Base-by-base conservation (phyloP, 1,284 basidiomycete genomes). In the Sphagnurus paluster region DNA sequence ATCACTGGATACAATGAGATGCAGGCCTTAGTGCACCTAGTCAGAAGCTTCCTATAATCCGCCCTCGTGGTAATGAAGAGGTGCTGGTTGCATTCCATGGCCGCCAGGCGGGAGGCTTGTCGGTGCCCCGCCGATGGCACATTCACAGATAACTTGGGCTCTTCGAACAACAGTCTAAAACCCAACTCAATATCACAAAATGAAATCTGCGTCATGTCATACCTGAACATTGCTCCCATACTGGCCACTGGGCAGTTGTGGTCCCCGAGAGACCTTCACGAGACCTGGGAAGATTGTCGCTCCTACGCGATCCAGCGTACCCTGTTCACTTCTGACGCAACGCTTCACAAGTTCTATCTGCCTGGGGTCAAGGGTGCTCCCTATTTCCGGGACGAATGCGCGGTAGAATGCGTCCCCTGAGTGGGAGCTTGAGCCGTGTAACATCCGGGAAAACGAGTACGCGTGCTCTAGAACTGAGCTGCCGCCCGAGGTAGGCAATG, bases 141-240 rank as follows among this genome's bases (percentile, higher is more conserved):
- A 91, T 63, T 87, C 84, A 58, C 89, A 92, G 39, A 91, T 82
- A 13, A 90, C 89, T 64, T 91, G 90, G 17, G 89, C 89, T 46
- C 89, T 72, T 52, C 87, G 69, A 3, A 92, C 87, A 26, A 91
- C 82, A 7, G 80, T 82, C 70, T 77, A 48, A 14, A 33, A 50
- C 19, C 19, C 5, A 34, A 39, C 42, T 21, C 42, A 46, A 17
- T 33, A 30, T 24, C 35, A 41, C 10, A 13, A 44, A 39, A 48
- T 17, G 10, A 37, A 34, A 30, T 33, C 13, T 30, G 32, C 6
- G 13, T 4, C 9, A 14, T n/a, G n/a, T 37, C 60, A 47, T 42
- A 71, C 71, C 63, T 87, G 84, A 24, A 77, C 56, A 48, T 74
- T 79, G 29, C 84, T 79, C 20, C 70, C 64, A 46, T 55, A 59